phyloP scores from a whole-genome alignment of 768 basidiomycete species.

The Naganishia friedmannii region DNA sequence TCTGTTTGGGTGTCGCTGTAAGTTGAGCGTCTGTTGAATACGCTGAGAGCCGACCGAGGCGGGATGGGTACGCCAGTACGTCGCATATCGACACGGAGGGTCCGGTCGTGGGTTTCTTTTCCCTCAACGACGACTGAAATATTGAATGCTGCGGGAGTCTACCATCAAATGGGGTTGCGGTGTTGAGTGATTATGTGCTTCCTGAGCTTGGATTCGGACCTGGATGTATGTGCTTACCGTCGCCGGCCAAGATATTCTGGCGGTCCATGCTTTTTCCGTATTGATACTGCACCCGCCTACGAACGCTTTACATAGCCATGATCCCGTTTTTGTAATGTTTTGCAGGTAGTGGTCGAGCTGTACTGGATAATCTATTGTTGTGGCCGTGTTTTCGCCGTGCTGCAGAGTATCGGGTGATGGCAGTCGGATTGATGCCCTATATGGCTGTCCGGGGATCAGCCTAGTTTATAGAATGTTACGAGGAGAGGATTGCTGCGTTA shows the following conservation, averaged over 20 bases:
- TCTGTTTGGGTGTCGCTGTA: background rate
- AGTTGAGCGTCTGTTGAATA: background rate
- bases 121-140: background rate
- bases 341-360: conserved; percentile 13
- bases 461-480: background rate
- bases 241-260: conserved; percentile 20
- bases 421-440: background rate
- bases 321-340: background rate
- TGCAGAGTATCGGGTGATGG: background rate
- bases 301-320: conserved; percentile 3
- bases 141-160: conserved; percentile 2
- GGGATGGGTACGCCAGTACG: background rate
- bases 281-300: background rate
- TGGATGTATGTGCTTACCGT: background rate
- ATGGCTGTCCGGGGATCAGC: conserved; percentile 1
- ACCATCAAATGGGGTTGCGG: background rate
- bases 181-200: too few relatives aligned
- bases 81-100: background rate
- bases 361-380: background rate
- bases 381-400: background rate
- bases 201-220: background rate
- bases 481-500: background rate
- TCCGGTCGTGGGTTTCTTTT: background rate
- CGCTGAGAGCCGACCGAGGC: background rate
- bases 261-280: conserved; percentile 16